phyloP scores from a whole-genome alignment of 495 filamentous ascomycete species.

The Penicillium steckii region DNA sequence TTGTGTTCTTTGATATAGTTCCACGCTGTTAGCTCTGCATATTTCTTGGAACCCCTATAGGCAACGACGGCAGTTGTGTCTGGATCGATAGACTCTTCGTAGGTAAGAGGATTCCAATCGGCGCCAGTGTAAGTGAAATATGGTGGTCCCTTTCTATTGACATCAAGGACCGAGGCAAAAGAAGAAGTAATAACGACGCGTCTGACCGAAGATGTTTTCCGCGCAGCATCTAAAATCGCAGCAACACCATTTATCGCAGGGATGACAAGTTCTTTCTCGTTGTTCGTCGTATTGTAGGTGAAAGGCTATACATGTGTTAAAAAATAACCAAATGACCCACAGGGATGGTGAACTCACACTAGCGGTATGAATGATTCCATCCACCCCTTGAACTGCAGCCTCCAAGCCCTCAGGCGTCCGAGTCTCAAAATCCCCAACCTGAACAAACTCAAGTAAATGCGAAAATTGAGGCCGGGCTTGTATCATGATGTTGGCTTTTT shows the following conservation, averaged over 20 bases:
- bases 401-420: not conserved
- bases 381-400: not conserved
- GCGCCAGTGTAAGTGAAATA: not conserved
- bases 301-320: not conserved
- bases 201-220: not conserved
- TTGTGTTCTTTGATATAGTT: not conserved
- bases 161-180: not conserved
- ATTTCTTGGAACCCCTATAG: not conserved
- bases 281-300: not conserved
- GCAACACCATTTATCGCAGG: not conserved
- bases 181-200: conserved; percentile 3
- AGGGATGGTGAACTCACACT: not conserved
- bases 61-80: not conserved
- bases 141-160: not conserved
- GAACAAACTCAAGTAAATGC: conserved; percentile 7
- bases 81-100: not conserved
- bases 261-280: not conserved
- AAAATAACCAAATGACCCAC: not conserved
- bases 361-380: not conserved
- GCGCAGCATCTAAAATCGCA: not conserved
- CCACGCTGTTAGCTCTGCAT: not conserved
- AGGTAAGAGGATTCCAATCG: conserved; percentile 5
- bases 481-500: conserved; percentile 11
- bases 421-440: not conserved
- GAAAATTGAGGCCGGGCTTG: conserved; percentile 14